Conservation (phyloP, 1,139 yeast species). For the Suhomyces taliae region DNA sequence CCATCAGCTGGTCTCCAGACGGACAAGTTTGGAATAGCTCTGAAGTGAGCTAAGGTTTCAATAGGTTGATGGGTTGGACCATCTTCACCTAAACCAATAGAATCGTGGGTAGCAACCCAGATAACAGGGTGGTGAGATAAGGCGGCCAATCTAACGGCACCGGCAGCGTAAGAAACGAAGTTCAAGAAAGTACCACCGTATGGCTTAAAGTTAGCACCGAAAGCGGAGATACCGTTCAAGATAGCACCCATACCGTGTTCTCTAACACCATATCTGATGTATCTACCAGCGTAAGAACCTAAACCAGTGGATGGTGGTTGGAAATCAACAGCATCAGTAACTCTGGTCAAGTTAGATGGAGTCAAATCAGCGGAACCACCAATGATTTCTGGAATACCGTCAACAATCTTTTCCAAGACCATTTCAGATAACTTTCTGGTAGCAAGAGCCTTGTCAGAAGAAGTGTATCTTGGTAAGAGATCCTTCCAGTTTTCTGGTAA, state of each 20-base stretch:
- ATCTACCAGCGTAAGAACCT: slow-evolving; percentile 91
- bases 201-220: slow-evolving; percentile 88
- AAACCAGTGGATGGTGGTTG: slow-evolving; percentile 82
- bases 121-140: slow-evolving; percentile 90
- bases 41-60: slow-evolving; percentile 96
- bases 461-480: slow-evolving; percentile 74
- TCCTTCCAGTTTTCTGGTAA: slow-evolving; percentile 86
- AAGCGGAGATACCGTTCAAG: slow-evolving; percentile 96
- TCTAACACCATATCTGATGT: slow-evolving; percentile 98
- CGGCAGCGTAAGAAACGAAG: slow-evolving; percentile 97
- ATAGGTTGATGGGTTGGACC: slow-evolving; percentile 99
- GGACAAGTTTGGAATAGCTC: slow-evolving; percentile 92
- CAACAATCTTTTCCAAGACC: slow-evolving; percentile 65
- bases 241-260: slow-evolving; percentile 99
- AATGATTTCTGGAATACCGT: slow-evolving; percentile 78
- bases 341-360: slow-evolving; percentile 94
- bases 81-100: slow-evolving; percentile 99
- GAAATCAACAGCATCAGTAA: slow-evolving; percentile 84
- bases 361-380: slow-evolving; percentile 99
- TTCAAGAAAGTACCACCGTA: slow-evolving; percentile 98
- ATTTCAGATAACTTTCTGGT: slow-evolving; percentile 94
- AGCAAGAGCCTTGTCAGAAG: slow-evolving; percentile 81
- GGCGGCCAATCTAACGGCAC: slow-evolving; percentile 95
- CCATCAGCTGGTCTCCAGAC: slow-evolving; percentile 99
- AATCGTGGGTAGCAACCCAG: slow-evolving; percentile 99